Percentiles rank a stretch among this genome's conserved stretches.
These are phyloP conservation scores for Cladosporium cucumerinum DNA, from an alignment of 2,329 filamentous ascomycete species.

Conservation along the genomic window DNA sequence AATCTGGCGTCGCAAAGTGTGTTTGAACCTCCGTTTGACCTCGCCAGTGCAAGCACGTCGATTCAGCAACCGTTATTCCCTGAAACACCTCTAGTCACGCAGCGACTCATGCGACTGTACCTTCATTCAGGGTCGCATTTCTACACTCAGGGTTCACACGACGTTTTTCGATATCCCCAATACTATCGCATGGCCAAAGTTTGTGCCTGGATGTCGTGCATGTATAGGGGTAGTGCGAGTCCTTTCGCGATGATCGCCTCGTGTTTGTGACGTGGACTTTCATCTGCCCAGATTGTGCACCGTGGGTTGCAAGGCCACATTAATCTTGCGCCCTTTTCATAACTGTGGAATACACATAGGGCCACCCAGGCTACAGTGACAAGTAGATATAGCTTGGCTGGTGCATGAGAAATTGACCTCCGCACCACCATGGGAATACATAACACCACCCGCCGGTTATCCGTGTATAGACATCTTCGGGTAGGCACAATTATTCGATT, in stretches of 20 bases:
- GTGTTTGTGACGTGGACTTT: background rate
- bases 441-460: background rate
- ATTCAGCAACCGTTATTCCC: background rate
- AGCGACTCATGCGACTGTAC: background rate
- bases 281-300: background rate
- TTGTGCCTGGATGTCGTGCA: background rate
- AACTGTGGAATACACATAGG: background rate
- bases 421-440: background rate
- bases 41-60: background rate
- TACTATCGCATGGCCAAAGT: background rate
- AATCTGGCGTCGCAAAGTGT: slow-evolving; percentile 13
- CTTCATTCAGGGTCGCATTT: background rate
- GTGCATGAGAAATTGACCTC: background rate
- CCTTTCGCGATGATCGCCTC: background rate
- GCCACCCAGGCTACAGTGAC: background rate
- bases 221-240: background rate
- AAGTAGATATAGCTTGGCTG: background rate
- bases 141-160: background rate
- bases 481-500: background rate
- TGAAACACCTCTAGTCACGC: background rate
- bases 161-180: background rate
- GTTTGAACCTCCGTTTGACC: slow-evolving; percentile 15
- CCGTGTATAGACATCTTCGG: background rate
- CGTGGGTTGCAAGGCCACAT: background rate
- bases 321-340: background rate